Evolutionary conservation across 345 rosid genomes (phyloP).

Genomic region (Hibiscus tridactylites): DNA sequence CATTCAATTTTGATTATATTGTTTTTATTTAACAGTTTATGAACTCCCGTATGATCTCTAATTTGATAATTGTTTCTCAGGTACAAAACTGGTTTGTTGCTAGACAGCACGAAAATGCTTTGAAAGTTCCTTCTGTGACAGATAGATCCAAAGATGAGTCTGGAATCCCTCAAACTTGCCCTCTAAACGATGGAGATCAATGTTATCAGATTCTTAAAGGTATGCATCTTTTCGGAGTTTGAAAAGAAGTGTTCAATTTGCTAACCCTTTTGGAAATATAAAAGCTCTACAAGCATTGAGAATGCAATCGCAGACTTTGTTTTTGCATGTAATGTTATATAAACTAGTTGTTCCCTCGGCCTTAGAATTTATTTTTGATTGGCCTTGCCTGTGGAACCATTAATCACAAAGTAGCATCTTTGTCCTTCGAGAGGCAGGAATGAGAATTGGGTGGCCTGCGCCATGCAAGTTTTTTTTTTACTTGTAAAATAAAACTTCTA

Average conservation of each 20-base stretch:
- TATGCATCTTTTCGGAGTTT: constrained; percentile 6
- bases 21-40: neutral
- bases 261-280: neutral
- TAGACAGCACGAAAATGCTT: constrained; percentile 21
- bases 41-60: neutral
- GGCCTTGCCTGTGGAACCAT: neutral
- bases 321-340: neutral
- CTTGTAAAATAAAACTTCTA: neutral
- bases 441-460: neutral
- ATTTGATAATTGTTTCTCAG: constrained; percentile 18
- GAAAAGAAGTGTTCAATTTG: neutral
- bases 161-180: constrained; percentile 15
- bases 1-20: neutral
- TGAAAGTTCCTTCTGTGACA: constrained; percentile 26
- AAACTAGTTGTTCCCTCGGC: neutral
- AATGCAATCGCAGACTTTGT: neutral
- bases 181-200: constrained; percentile 20
- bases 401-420: neutral
- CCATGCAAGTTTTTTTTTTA: neutral
- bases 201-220: constrained; percentile 31
- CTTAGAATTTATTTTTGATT: neutral
- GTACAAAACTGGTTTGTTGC: constrained; percentile 40
- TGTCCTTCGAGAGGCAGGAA: neutral
- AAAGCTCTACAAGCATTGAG: neutral
- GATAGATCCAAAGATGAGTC: constrained; percentile 23